phyloP scores from a whole-genome alignment of 2,329 filamentous ascomycete genomes.

The Tolypocladium capitatum region DNA sequence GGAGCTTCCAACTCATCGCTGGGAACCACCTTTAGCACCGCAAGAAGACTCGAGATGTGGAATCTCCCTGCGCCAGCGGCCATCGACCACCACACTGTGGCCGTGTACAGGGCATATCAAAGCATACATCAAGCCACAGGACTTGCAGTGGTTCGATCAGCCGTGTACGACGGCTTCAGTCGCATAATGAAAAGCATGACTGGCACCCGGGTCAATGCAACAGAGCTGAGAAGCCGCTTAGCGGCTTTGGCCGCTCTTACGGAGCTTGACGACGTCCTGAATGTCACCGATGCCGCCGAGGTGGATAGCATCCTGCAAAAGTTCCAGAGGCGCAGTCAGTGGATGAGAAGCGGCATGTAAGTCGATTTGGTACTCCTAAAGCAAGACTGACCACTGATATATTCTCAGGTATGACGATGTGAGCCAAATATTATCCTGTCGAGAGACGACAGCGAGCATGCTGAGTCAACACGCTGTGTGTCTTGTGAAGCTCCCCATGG shows the following conservation, averaged over 20 bases:
- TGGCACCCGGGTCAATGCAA: constrained; percentile 33
- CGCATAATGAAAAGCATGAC: constrained; percentile 46
- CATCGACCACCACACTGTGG: constrained; percentile 50
- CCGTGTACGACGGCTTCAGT: constrained; percentile 51
- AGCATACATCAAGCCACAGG: constrained; percentile 56
- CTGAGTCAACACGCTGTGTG: constrained; percentile 58
- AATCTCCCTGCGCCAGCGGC: constrained; percentile 63
- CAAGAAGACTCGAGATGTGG: constrained; percentile 79
- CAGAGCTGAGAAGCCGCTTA: constrained; percentile 39
- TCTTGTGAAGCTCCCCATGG: constrained; percentile 46
- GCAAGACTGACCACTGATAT: constrained; percentile 2
- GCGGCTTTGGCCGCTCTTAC: constrained; percentile 58
- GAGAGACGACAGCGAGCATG: constrained; percentile 70
- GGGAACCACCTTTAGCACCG: constrained; percentile 65
- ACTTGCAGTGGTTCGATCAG: constrained; percentile 35
- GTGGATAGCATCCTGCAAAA: constrained; percentile 47
- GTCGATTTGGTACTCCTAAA: constrained; percentile 11
- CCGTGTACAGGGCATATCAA: constrained; percentile 71
- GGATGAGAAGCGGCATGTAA: constrained; percentile 75
- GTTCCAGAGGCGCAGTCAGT: constrained; percentile 54
- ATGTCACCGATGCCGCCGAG: constrained; percentile 43
- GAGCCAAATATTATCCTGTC: constrained; percentile 65
- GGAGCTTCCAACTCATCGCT: constrained; percentile 45
- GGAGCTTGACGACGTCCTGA: constrained; percentile 68
- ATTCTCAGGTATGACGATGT: constrained; percentile 56